phyloP scores from a whole-genome alignment of 73 alveolate genomes.

The Paramecium sonneborni region DNA sequence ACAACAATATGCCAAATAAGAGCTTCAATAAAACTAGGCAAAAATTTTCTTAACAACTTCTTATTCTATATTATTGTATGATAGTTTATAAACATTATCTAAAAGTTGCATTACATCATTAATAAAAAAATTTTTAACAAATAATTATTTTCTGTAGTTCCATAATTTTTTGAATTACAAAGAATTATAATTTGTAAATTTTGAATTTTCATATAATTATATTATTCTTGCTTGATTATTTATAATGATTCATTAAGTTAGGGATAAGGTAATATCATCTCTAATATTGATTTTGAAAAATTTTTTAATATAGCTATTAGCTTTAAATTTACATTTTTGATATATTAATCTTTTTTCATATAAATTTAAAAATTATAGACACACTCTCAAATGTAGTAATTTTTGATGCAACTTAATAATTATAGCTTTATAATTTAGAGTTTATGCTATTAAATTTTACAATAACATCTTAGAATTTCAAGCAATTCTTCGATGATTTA shows the following conservation, averaged over 20 bases:
- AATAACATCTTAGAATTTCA: neutral
- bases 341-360: slow-evolving; percentile 19
- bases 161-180: neutral
- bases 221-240: slow-evolving; percentile 30
- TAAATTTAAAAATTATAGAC: neutral
- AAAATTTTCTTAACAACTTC: neutral
- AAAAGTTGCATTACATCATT: neutral
- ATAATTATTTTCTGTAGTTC: neutral
- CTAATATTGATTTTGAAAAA: slow-evolving; percentile 5
- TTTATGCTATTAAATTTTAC: neutral
- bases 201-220: neutral
- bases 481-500: neutral
- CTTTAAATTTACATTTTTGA: no score
- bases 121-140: neutral
- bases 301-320: neutral
- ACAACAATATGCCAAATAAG: neutral
- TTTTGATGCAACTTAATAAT: neutral
- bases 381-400: slow-evolving; percentile 1
- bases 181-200: no score
- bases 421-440: neutral
- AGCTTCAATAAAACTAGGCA: slow-evolving; percentile 19
- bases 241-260: neutral
- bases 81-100: neutral
- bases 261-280: neutral
- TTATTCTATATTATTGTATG: neutral